Base-by-base conservation (phyloP, 2,329 filamentous ascomycete species). In the Exophiala dermatitidis region DNA sequence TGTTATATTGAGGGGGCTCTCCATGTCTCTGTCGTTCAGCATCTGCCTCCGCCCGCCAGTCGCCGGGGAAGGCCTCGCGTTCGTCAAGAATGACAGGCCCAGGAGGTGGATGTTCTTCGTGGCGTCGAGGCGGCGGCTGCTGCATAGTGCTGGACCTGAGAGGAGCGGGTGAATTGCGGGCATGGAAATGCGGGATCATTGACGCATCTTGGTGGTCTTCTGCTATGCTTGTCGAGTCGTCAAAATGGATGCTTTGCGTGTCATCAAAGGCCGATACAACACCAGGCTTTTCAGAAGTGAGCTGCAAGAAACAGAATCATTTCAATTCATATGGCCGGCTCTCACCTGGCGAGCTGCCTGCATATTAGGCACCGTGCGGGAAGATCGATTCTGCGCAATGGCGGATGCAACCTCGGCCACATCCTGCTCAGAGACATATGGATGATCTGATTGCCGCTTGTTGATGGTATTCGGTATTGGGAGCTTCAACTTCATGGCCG, bases 191-290 rank as follows among this genome's bases (percentile, higher is more conserved):
- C 5, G 38, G 7, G 10, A 50, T 40, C 32, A 45, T 19, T n/a
- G 36, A 46, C 1, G 9, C 37, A 7, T 38, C 37, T 36, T 47
- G 43, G 19, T 19, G 19, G 5, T 52, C 46, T 29, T 59, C 52
- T 41, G 37, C 46, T 30, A 57, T 36, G 38, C 53, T 55, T 30
- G 42, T 54, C 7, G 53, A 57, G 37, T 60, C 56, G 19, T 62
- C 60, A 37, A 60, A 48, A 34, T 57, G 49, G 29, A 62, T 50
- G 46, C 58, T 62, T 45, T 52, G 38, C 4, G 60, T 62, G 43
- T 62, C 56, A 36, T 61, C 59, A 41, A 61, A 61, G 3, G 52
- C 53, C 46, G 48, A 50, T 10, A 47, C 42, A 31, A 32, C n/a
- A 19, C 19, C 19, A 32, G 28, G 42, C 42, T 45, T 45, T 19